A percentile compares a stretch with the other conserved stretches of the same genome.
Conservation (phyloP, 768 basidiomycete genomes). For the Cystofilobasidium capitatum region DNA sequence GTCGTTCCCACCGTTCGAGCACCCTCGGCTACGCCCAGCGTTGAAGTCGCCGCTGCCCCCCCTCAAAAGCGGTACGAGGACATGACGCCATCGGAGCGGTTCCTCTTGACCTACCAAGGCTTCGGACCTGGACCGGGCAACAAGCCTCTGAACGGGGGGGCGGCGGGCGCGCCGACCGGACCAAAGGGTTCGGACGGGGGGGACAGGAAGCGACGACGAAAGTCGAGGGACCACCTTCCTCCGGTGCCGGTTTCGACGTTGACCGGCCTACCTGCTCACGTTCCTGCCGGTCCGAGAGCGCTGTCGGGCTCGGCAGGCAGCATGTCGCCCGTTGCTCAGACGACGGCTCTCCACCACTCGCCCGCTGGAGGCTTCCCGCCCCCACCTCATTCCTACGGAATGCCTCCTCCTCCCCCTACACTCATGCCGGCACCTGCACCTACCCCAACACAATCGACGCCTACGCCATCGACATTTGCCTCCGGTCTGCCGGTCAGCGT, state of each 20-base stretch:
- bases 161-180: not conserved
- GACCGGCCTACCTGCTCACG: too few species aligned
- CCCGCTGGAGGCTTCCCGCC: not conserved
- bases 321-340: too few species aligned
- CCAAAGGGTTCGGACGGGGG: not conserved
- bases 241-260: not conserved
- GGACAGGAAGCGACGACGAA: not conserved
- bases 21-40: not conserved
- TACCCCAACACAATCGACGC: too few species aligned
- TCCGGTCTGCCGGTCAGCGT: not conserved
- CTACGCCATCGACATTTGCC: not conserved
- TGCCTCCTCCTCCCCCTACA: not conserved
- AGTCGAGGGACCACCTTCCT: not conserved
- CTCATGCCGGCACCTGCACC: not conserved
- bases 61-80: constrained; percentile 4
- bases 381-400: not conserved
- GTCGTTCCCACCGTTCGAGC: not conserved
- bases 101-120: constrained; percentile 14
- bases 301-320: too few species aligned
- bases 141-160: not conserved
- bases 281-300: too few species aligned
- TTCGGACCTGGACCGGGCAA: constrained; percentile 20
- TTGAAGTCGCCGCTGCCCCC: not conserved
- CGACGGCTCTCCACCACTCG: too few species aligned
- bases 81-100: constrained; percentile 25